A percentile compares a stretch with the other conserved stretches of the same genome.
Conservation (phyloP, 192 early-diverging fungal species). For the Chytriomyces confervae region DNA sequence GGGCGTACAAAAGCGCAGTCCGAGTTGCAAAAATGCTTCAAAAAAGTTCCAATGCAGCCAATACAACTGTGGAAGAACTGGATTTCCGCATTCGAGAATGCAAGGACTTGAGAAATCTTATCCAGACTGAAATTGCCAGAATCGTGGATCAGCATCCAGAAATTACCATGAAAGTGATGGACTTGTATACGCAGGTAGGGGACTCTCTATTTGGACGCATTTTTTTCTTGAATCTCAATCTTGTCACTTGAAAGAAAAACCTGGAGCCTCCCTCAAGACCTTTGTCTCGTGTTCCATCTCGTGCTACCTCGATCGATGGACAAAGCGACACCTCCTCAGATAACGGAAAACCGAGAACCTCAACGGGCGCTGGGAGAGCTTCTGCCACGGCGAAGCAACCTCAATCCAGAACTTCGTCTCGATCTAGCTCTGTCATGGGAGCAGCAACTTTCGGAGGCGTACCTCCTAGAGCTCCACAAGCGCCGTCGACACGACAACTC, state of each 20-base stretch:
- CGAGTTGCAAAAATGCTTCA: conserved; percentile 42
- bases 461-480: background rate
- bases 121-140: conserved; percentile 46
- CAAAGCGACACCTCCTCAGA: conserved; percentile 31
- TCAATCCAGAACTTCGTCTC: conserved; percentile 18
- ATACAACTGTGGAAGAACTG: conserved; percentile 40
- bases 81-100: conserved; percentile 53
- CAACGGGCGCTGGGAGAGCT: too few species aligned
- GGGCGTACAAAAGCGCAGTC: conserved; percentile 46
- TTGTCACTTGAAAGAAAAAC: conserved; percentile 26
- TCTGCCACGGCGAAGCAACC: background rate
- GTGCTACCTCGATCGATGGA: conserved; percentile 47
- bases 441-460: conserved; percentile 18
- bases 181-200: conserved; percentile 47
- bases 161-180: conserved; percentile 41
- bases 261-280: conserved; percentile 52
- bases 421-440: conserved; percentile 14
- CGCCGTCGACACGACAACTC: conserved; percentile 12
- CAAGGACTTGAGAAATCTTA: conserved; percentile 55
- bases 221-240: background rate
- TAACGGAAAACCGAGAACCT: background rate
- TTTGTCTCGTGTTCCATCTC: conserved; percentile 50
- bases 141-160: conserved; percentile 47
- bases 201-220: background rate
- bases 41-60: background rate